Evolutionary conservation across 192 early-diverging fungal genomes (phyloP), one percentile per base, ranked within the genome.

Genomic region (Coemansia sp.): DNA sequence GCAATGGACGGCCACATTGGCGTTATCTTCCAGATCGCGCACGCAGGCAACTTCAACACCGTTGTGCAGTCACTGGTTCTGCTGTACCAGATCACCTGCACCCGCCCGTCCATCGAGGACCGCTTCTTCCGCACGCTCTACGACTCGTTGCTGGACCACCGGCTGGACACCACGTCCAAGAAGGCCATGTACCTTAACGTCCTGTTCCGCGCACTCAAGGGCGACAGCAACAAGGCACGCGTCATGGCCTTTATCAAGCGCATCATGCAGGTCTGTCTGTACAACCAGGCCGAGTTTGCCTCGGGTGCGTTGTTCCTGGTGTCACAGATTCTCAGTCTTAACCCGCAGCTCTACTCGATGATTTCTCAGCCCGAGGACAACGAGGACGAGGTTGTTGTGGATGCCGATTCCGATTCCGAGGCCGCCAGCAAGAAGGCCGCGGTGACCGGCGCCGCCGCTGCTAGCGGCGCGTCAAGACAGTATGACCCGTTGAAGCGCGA

Each of bases 171-270:
- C 39, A 86, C 90, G 12, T 95, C 93, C 17, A 95, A 96, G 79
- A 95, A 96, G 67, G 92, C 95, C 22, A 88, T 96, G 86, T 98
- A 94, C 74, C 87, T 98, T 54, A 99, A 99, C 74, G 82, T 99
- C 17, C 79, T 99, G 5, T 96, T 87, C 86, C 88, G 91, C 55
- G 90, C 95, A 18, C 78, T 99, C 5, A 90, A 89, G 67, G 82
- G 88, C 39, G 97, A 99, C 73, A 68, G 79, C 5, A 84, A 86
- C 57, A 73, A 86, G 15, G 68, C 78, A 7, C 86, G 96, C 14
- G 85, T 92, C 22, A 87, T 90, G 76, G 89, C 95, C 5, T 98
- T 98, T 85, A 78, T 96, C 8, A 97, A 96, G 85, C 89, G 97
- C 55, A 85, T 95, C 20, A 79, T 96, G 39, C 97, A 99, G 79